Conservation (phyloP, 768 basidiomycete species). For the Phylloporus arenicola region DNA sequence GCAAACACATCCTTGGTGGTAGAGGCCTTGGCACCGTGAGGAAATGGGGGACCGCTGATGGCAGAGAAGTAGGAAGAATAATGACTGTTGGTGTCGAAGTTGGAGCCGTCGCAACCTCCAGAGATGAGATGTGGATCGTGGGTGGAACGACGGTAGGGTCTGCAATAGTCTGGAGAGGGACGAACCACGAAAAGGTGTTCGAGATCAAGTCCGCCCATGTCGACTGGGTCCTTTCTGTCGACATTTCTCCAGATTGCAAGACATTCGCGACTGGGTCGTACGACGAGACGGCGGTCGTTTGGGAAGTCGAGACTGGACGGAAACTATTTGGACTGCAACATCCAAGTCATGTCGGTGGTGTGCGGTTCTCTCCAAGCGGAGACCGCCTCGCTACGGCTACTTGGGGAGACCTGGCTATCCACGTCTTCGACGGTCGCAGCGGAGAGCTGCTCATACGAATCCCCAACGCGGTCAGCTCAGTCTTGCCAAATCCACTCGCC, state of each 20-base stretch:
- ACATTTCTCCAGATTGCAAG: slow-evolving; percentile 4
- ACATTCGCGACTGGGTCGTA: slow-evolving; percentile 6
- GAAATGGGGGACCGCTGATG: slow-evolving; percentile 1
- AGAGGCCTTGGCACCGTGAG: slow-evolving; percentile 2
- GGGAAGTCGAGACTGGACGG: not conserved
- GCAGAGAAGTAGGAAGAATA: slow-evolving; percentile 1
- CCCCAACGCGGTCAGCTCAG: not conserved
- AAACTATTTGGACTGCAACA: not conserved
- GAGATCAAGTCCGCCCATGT: slow-evolving; percentile 1
- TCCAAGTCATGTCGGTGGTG: not conserved
- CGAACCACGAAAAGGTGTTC: not conserved
- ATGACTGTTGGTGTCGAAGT: not conserved
- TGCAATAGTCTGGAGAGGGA: slow-evolving; percentile 1
- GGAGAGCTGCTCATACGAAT: slow-evolving; percentile 4
- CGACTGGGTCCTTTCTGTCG: slow-evolving; percentile 5
- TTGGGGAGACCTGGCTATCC: slow-evolving; percentile 4
- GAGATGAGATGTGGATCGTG: slow-evolving; percentile 5
- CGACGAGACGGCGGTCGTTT: slow-evolving; percentile 2
- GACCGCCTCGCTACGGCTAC: slow-evolving; percentile 3
- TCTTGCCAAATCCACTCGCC: slow-evolving; percentile 1
- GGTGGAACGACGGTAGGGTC: slow-evolving; percentile 3
- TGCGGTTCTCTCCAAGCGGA: slow-evolving; percentile 6
- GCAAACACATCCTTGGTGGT: slow-evolving; percentile 1
- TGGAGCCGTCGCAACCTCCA: slow-evolving; percentile 1
- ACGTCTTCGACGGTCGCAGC: slow-evolving; percentile 2